Evolutionary conservation across 768 basidiomycete genomes (phyloP), one percentile per base, ranked within the genome.

Genomic region (Leccinum uliginosum): DNA sequence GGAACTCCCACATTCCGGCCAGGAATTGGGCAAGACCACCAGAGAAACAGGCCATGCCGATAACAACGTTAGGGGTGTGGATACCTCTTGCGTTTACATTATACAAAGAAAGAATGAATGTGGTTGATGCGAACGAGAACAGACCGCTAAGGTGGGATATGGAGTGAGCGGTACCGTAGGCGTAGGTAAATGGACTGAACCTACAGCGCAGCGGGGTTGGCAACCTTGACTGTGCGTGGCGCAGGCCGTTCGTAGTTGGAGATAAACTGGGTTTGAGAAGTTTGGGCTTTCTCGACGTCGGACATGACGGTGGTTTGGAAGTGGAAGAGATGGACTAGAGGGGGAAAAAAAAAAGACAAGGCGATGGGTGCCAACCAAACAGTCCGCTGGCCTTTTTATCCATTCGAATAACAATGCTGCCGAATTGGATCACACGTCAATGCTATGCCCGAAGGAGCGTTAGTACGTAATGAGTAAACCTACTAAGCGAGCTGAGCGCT

Each of bases 1-100:
- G 81, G 73, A 86, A 87, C 71, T 86, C 86, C 91, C 91, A 93
- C 87, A 93, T 91, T 43, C 93, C 93, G 29, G 92, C 93, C 38
- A 94, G 74, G 47, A 95, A 77, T 68, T 95, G 93, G 12, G 80
- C 86, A 30, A 94, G 83, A 58, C 93, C 93, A 60, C 93, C 93
- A 59, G 83, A 83, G 72, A 85, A 89, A 62, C 91, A 67, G 24
- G 91, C 91, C 91, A 95, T 92, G 51, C 91, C 93, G 50, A 93
- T 79, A 49, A 92, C 83, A 27, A 84, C 81, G 56, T 93, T 91
- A 40, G 89, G 84, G 6, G 67, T 64, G 17, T 65, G 59, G 60
- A 91, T 76, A 23, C 72, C 65, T n/a, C 84, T 79, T 1, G 81
- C 78, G 17, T 77, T 70, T 27, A 82, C 74, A 66, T 92, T 92